Percentiles rank a stretch among this genome's conserved stretches.
Evolutionary conservation across 2,329 filamentous ascomycete species (phyloP).

Genomic region (Colletotrichum gigasporum): DNA sequence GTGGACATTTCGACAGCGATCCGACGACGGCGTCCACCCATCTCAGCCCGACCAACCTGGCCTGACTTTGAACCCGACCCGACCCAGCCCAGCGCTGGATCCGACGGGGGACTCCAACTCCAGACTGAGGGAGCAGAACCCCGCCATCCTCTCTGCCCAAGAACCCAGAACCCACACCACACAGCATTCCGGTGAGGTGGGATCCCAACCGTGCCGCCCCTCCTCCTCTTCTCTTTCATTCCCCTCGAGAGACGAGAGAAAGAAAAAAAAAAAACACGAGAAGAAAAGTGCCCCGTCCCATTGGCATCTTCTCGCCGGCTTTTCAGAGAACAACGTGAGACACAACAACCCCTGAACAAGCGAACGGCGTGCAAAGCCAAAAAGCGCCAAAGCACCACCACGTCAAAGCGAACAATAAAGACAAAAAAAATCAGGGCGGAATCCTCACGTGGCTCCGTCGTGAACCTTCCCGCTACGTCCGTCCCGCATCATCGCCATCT

Average conservation of each 20-base stretch:
- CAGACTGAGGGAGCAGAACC: slow-evolving; percentile 1
- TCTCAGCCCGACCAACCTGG: slow-evolving; percentile 5
- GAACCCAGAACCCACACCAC: slow-evolving; percentile 17
- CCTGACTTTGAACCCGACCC: slow-evolving; percentile 17
- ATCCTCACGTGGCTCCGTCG: slow-evolving; percentile 28
- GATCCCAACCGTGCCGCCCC: slow-evolving; percentile 24
- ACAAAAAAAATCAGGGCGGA: slow-evolving; percentile 7
- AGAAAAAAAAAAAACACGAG: slow-evolving; percentile 2
- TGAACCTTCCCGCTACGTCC: slow-evolving; percentile 24
- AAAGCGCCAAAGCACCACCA: slow-evolving; percentile 20
- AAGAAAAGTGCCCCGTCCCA: slow-evolving; percentile 1
- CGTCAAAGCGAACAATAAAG: slow-evolving; percentile 21
- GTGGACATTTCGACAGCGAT: slow-evolving; percentile 28
- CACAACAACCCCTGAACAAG: slow-evolving; percentile 13
- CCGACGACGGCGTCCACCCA: slow-evolving; percentile 21
- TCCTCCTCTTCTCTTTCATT: slow-evolving; percentile 28
- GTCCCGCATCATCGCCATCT: slow-evolving; percentile 4
- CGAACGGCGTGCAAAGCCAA: not conserved
- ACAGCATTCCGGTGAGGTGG: slow-evolving; percentile 23
- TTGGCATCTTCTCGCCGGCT: not conserved
- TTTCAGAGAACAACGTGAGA: slow-evolving; percentile 33
- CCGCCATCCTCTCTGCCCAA: slow-evolving; percentile 25
- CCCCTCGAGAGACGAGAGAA: not conserved
- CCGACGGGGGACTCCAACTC: slow-evolving; percentile 1
- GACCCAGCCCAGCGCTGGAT: slow-evolving; percentile 11